These are phyloP conservation scores for Tripterygium wilfordii DNA, from an alignment of 177 flowering plant species.

Conservation along the genomic window DNA sequence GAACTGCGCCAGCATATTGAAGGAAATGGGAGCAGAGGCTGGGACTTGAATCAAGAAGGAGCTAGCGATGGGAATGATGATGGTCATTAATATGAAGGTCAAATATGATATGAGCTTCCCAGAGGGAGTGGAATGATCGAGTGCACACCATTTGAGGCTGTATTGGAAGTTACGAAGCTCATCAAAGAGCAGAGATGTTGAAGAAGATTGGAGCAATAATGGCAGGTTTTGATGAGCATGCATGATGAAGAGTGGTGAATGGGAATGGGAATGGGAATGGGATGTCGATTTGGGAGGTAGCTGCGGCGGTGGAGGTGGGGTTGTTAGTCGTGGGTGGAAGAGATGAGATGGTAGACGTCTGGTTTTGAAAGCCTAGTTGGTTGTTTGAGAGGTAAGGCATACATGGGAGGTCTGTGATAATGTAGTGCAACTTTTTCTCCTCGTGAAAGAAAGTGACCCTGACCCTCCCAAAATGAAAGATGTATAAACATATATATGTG, in stretches of 20 bases:
- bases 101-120: slow-evolving; percentile 35
- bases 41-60: slow-evolving; percentile 25
- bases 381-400: too few relatives aligned
- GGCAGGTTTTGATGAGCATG: slow-evolving; percentile 25
- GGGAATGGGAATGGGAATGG: slow-evolving; percentile 6
- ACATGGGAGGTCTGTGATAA: too few relatives aligned
- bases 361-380: too few relatives aligned
- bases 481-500: too few relatives aligned
- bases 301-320: slow-evolving; percentile 9
- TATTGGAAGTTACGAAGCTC: slow-evolving; percentile 40
- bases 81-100: slow-evolving; percentile 29
- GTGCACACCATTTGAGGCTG: slow-evolving; percentile 54
- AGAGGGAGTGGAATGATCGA: slow-evolving; percentile 45
- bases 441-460: too few relatives aligned
- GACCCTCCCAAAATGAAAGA: too few relatives aligned
- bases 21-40: slow-evolving; percentile 19
- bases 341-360: too few relatives aligned
- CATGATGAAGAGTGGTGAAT: not conserved
- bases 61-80: slow-evolving; percentile 34
- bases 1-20: slow-evolving; percentile 46
- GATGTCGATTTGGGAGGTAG: slow-evolving; percentile 8
- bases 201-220: slow-evolving; percentile 23
- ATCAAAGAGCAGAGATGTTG: slow-evolving; percentile 29
- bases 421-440: too few relatives aligned
- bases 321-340: not conserved